Conservation (phyloP, 352 stramenopile species). For the Halophytophthora polymorphica region DNA sequence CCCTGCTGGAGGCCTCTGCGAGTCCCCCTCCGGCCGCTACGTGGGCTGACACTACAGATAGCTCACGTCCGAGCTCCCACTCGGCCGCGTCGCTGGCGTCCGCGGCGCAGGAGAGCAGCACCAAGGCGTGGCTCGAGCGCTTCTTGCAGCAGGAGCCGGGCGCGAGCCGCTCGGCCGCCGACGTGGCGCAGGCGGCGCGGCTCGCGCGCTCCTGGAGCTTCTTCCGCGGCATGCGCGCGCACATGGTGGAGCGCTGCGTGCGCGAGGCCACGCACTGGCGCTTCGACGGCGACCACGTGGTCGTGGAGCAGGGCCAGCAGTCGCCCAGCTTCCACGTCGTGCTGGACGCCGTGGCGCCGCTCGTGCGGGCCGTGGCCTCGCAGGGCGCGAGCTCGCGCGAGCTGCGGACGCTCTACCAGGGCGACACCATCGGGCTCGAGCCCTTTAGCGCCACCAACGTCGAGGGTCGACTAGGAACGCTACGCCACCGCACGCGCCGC, state of each 20-base stretch:
- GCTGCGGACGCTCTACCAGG: conserved; percentile 52
- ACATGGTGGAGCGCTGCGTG: conserved; percentile 54
- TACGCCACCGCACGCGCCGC: conserved; percentile 21
- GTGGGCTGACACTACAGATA: neutral
- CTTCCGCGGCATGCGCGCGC: conserved; percentile 46
- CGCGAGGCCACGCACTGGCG: conserved; percentile 31
- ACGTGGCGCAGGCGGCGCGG: conserved; percentile 27
- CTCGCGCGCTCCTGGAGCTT: conserved; percentile 41
- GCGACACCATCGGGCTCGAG: conserved; percentile 54
- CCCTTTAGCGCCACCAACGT: conserved; percentile 32
- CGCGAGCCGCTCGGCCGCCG: conserved; percentile 15
- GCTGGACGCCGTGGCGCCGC: conserved; percentile 33
- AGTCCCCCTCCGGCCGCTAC: neutral
- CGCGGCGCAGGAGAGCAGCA: conserved; percentile 31
- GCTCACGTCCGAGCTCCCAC: conserved; percentile 6
- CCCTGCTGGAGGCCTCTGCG: conserved; percentile 11
- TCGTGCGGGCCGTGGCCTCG: conserved; percentile 45
- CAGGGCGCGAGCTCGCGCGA: conserved; percentile 46
- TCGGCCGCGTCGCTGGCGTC: conserved; percentile 24
- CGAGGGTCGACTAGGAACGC: conserved; percentile 33
- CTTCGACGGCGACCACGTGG: conserved; percentile 33
- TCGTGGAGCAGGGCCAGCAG: conserved; percentile 38
- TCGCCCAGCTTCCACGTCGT: conserved; percentile 47
- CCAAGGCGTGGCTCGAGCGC: conserved; percentile 34
- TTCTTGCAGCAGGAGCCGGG: conserved; percentile 38